Conservation (phyloP, 257 asterid genomes). For the Knoxia roxburghii region DNA sequence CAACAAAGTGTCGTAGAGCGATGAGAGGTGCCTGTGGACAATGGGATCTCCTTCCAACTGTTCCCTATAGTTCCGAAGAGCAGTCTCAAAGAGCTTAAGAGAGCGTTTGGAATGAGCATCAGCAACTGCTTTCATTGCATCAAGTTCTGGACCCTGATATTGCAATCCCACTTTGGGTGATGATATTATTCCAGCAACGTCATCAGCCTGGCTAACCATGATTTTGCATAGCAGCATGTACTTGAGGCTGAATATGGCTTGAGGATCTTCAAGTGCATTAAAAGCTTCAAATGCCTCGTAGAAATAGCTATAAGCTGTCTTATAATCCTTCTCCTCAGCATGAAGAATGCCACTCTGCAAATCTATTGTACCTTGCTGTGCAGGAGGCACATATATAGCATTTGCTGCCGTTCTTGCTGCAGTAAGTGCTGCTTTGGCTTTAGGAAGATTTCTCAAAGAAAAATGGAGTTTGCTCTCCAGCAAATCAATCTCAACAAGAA, state of each 20-base stretch:
- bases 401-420: conserved; percentile 44
- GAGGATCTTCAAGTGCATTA: no score
- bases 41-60: conserved; percentile 41
- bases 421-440: conserved; percentile 40
- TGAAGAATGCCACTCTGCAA: no score
- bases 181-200: conserved; percentile 41
- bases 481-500: no score
- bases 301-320: no score
- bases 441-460: conserved; percentile 37
- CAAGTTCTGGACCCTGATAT: conserved; percentile 41
- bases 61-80: conserved; percentile 28
- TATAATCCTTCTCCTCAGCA: no score
- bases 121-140: conserved; percentile 49
- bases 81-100: conserved; percentile 32
- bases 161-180: conserved; percentile 37
- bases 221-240: no score
- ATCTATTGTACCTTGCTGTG: no score
- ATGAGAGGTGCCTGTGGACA: conserved; percentile 40
- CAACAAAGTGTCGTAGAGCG: no score
- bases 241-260: no score
- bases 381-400: no score
- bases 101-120: conserved; percentile 39
- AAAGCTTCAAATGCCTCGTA: no score
- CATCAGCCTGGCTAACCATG: no score
- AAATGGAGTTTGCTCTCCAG: conserved; percentile 42